Conservation (phyloP, 441 rosid species). For the Iberis amara region DNA sequence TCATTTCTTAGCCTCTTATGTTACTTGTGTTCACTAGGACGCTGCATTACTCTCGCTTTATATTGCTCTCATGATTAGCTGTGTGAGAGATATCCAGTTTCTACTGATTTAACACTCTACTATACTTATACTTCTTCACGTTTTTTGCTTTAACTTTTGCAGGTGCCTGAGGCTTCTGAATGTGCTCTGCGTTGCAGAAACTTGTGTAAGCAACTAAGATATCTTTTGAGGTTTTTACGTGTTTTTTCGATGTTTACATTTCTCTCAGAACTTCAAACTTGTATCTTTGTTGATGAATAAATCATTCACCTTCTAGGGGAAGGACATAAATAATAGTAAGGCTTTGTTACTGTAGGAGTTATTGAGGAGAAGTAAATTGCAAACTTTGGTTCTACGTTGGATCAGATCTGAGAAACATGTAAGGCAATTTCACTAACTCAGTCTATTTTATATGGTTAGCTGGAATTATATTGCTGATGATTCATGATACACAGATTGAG, state of each 20-base stretch:
- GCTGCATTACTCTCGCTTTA: background rate
- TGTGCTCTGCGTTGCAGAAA: constrained; percentile 64
- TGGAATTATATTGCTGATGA: constrained; percentile 15
- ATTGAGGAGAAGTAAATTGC: constrained; percentile 40
- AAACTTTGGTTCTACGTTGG: constrained; percentile 54
- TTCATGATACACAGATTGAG: constrained; percentile 47
- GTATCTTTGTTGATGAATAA: constrained; percentile 13
- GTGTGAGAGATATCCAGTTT: background rate
- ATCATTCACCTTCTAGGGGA: background rate
- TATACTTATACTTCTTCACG: constrained; percentile 4
- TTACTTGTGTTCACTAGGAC: background rate
- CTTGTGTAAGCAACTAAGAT: constrained; percentile 49
- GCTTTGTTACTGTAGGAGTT: constrained; percentile 27
- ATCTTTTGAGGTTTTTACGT: constrained; percentile 6
- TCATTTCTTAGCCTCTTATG: background rate
- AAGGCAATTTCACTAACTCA: constrained; percentile 23
- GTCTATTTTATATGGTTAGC: constrained; percentile 8
- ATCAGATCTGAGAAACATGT: constrained; percentile 70
- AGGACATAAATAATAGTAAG: constrained; percentile 2
- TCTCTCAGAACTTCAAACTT: constrained; percentile 12
- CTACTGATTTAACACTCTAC: constrained; percentile 2
- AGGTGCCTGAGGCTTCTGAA: constrained; percentile 77
- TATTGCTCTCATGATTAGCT: constrained; percentile 4
- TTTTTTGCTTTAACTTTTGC: constrained; percentile 33
- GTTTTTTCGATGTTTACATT: constrained; percentile 2